Base-by-base conservation (phyloP, 257 asterid species). In the Cruciata laevipes region DNA sequence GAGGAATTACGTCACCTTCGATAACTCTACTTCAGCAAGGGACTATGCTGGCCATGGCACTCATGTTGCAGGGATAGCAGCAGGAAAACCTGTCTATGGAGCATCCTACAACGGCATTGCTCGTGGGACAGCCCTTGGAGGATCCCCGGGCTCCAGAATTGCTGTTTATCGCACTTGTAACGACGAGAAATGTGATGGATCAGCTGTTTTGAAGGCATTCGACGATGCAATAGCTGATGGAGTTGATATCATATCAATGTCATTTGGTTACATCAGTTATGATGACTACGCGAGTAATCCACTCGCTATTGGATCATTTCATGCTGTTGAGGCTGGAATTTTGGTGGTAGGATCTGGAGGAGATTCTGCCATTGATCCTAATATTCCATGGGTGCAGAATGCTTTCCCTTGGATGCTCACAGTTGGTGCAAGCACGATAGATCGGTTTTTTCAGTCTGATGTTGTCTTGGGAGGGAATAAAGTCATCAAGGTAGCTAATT, bases 341-440 rank as follows among this genome's bases (percentile, higher is more conserved):
- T 61, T 52, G 0, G 96, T 88, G 7, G 83, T 72, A 0, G 86
- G 93, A 79, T 85, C 97, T 0, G 97, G 89, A 0, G 97, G 96
- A 7, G 88, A 88, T 21, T 79, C 75, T 13, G 95, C 90, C 23
- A 18, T 18, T 14, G 13, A 85, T 12, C 4, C 51, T 2, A 42
- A 42, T 4, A 42, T 42, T 9, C 51, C 51, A 11, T 42, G 51
- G 51, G 51, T 42, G 4, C 12, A 16, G 69, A 92, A 92, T 42
- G 76, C 71, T 10, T 96, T 95, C 42, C 98, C 98, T 3, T 92
- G 98, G 98, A 83, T 92, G 44, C 73, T 92, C 12, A 84, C 98
- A 0, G 96, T 92, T n/a, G 95, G 91, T 11, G 97, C 96, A 14
- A 84, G 95, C 32, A 84, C 96, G 6, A 82, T 87, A 1, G 97